phyloP scores from a whole-genome alignment of 495 filamentous ascomycete species.

The Talaromyces wortmannii region DNA sequence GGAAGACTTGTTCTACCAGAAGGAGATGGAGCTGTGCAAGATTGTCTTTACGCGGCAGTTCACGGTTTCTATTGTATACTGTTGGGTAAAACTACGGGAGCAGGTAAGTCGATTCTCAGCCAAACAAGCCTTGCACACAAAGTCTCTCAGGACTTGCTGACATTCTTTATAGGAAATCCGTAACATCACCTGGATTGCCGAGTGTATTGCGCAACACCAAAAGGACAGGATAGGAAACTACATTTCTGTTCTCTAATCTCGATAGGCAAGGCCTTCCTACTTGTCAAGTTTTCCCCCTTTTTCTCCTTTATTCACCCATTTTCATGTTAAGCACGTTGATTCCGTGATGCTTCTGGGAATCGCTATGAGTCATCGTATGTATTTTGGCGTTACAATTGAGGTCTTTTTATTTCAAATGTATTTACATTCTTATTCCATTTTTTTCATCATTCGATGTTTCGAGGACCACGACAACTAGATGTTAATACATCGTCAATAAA shows the following conservation, averaged over 20 bases:
- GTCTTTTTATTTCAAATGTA: neutral
- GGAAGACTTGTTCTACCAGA: slow-evolving; percentile 97
- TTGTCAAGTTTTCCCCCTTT: neutral
- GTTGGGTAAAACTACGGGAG: slow-evolving; percentile 95
- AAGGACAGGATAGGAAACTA: slow-evolving; percentile 98
- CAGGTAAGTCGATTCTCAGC: slow-evolving; percentile 58
- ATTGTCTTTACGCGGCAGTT: slow-evolving; percentile 93
- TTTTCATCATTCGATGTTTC: neutral
- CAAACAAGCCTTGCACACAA: slow-evolving; percentile 3
- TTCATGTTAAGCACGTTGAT: neutral
- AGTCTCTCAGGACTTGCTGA: slow-evolving; percentile 14
- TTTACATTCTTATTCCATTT: neutral
- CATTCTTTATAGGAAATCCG: slow-evolving; percentile 75
- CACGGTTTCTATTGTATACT: slow-evolving; percentile 89
- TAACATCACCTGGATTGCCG: slow-evolving; percentile 98
- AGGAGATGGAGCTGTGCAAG: slow-evolving; percentile 98
- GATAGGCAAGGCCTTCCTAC: neutral
- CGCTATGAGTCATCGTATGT: neutral
- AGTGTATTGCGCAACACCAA: slow-evolving; percentile 99
- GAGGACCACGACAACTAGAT: neutral
- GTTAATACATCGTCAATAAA: neutral
- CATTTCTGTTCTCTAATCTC: slow-evolving; percentile 81
- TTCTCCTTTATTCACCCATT: neutral
- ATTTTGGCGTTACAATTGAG: neutral
- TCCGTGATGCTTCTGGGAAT: neutral